Base-by-base conservation (phyloP, 331 rosid species). In the Cydonia oblonga region DNA sequence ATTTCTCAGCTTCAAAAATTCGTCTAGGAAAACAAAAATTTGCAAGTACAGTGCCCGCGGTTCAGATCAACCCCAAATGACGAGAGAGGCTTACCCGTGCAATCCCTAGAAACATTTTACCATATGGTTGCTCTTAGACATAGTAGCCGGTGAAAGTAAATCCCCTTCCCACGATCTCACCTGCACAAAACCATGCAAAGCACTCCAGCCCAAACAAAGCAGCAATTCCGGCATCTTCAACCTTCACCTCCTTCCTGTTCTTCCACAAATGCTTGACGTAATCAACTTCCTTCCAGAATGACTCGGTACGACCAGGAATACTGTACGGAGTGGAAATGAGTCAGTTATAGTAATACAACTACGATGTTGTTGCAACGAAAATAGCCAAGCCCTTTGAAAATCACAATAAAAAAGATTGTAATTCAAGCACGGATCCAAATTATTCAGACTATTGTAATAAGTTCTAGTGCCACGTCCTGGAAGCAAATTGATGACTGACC, bases 151-250 rank as follows among this genome's bases (percentile, higher is more conserved):
- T 91, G 87, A 91, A 67, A 30, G 99, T 91, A 66, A 96, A 96
- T 64, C 99, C 99, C 88, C 97, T 96, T 76, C 99, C 99, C 13
- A 83, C 87, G 56, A 96, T 90, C 87, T 95, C 99, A 69, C 97
- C 97, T 1, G 86, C 91, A 33, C 96, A 88, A 80, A n/a, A 95
- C 97, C 96, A 95, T 57, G 96, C 93, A 81, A 78, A 96, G 89
- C 92, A 86, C 66, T 95, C 99, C 73, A 95, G 84, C 68, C 96
- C 97, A 78, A 95, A 95, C 82, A 95, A 81, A 76, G 97, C 96
- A 19, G 93, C 96, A 35, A 90, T 87, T n/a, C 96, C 89, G 6
- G 82, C 97, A 83, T 91, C 96, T 84, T 95, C 99, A 20, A 95
- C 96, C 89, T 84, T 95, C 66, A 95, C 69, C 1, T 95, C 96